Evolutionary conservation across 345 rosid species (phyloP), one percentile per base, ranked within the genome.

Genomic region (Citrus australasica): DNA sequence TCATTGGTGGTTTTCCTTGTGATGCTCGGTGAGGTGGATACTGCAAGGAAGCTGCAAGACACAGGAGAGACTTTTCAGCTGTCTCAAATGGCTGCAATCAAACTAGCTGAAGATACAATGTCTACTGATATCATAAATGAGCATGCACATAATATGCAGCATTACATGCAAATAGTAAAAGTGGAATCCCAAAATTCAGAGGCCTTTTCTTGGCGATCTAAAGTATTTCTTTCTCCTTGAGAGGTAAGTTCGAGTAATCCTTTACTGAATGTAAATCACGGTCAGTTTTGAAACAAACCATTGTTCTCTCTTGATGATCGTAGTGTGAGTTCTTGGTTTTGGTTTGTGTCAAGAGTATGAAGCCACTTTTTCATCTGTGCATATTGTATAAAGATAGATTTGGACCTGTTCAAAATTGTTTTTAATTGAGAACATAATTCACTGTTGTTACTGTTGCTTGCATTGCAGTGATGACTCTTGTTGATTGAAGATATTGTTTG

Each of bases 11-110:
- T 85, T 83, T 84, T 90, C 82, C 90, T 96, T 70, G 83, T 92
- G 78, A 92, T 90, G 87, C 89, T 94, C 73, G 90, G 94, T 21
- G 85, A 88, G 61, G 91, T 79, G 69, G 93, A 89, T 79, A 78
- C 81, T 73, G 98, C 98, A 59, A 87, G 87, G 51, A 92, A 90
- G 85, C 78, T 96, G 82, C 98, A 94, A 68, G 84, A 81, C 21
- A 77, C 85, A 40, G 98, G 76, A 42, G 98, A 94, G 87, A 89
- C 73, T 79, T 90, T 94, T 80, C 97, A 91, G 80, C 84, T 91
- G 73, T 84, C 92, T 27, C 98, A 96, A 78, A 79, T 87, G 74
- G 94, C 95, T 24, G 95, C 99, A 55, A 90, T 90, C 25, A 91
- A 88, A 82, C 91, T 96, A 67, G 94, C 95, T 22, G 97, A 91